Base-by-base conservation (phyloP, 2,329 filamentous ascomycete genomes). In the Hymenoscyphus salicellus region DNA sequence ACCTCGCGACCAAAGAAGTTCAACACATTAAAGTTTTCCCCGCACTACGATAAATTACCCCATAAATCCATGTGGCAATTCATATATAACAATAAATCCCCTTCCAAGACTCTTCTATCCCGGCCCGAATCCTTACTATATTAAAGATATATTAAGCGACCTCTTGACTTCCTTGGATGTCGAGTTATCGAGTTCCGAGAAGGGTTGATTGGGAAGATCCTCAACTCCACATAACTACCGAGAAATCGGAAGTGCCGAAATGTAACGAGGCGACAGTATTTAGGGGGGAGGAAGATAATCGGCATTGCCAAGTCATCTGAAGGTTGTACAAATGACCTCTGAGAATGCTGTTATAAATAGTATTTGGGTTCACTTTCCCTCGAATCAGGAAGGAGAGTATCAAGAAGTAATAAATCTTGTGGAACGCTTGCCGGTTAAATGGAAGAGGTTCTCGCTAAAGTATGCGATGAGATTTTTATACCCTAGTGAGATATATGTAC, bases 201-300 rank as follows among this genome's bases (percentile, higher is more conserved):
- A 20, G 4, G 8, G 20, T 26, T 59, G 20, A 60, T 60, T 58
- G 33, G 32, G 7, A 43, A 30, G 28, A 49, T 28, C 33, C 11
- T 26, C 16, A 16, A 46, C 38, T 60, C 11, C 23, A 49, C 26
- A 20, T 49, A 60, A 52, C 38, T 49, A 60, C 57, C 38, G 58
- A 60, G 26, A 46, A 14, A 32, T 20, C n/a, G 14, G n/a, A 33
- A 60, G 36, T 52, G 58, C 41, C 58, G 58, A 60, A 23, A 60
- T 49, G 41, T 60, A 49, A 60, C 41, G 17, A 6, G 30, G 33
- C 32, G 23, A 59, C 26, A 28, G 11, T 7, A 28, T 8, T 17
- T 41, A 26, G 23, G 32, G 26, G 55, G 20, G 4, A 5, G 10
- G 14, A 23, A 52, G n/a, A 5, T 5, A 16, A 26, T 26, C 20